Evolutionary conservation across 2,329 filamentous ascomycete genomes (phyloP).

Genomic region (Aureobasidium sp.): DNA sequence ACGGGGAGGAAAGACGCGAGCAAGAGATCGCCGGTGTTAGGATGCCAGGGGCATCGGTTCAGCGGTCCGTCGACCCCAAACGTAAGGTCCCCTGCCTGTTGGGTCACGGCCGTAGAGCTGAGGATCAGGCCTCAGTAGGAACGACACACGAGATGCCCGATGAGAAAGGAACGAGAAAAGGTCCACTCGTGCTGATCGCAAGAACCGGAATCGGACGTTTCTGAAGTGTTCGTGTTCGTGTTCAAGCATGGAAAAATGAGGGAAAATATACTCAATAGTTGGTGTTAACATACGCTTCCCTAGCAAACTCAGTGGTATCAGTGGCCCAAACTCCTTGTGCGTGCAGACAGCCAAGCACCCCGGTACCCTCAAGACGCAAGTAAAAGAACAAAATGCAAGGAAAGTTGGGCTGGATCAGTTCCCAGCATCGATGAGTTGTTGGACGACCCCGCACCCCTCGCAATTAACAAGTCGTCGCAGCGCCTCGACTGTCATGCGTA

Average conservation of each 20-base stretch:
- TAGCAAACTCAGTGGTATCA: constrained; percentile 6
- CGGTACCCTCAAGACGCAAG: neutral
- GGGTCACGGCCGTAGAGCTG: constrained; percentile 3
- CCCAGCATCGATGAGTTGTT: constrained; percentile 33
- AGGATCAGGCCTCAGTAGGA: neutral
- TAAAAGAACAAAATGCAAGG: neutral
- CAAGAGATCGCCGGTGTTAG: neutral
- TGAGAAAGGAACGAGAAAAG: neutral
- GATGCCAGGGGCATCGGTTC: neutral
- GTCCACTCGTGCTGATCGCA: neutral
- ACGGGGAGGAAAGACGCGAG: neutral
- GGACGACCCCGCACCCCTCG: constrained; percentile 40
- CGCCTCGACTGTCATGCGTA: constrained; percentile 35
- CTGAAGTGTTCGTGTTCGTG: neutral
- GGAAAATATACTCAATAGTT: neutral
- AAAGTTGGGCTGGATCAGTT: neutral
- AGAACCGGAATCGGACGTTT: neutral
- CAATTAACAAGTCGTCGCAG: constrained; percentile 41
- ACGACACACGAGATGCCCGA: neutral
- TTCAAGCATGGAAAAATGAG: neutral
- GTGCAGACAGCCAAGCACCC: neutral
- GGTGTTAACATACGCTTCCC: neutral
- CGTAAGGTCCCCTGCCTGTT: neutral
- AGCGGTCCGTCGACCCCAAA: neutral
- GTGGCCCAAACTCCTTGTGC: neutral